A percentile compares a stretch with the other conserved stretches of the same genome.
phyloP scores from a whole-genome alignment of 805 yeast species.

The Kazachstania martiniae region DNA sequence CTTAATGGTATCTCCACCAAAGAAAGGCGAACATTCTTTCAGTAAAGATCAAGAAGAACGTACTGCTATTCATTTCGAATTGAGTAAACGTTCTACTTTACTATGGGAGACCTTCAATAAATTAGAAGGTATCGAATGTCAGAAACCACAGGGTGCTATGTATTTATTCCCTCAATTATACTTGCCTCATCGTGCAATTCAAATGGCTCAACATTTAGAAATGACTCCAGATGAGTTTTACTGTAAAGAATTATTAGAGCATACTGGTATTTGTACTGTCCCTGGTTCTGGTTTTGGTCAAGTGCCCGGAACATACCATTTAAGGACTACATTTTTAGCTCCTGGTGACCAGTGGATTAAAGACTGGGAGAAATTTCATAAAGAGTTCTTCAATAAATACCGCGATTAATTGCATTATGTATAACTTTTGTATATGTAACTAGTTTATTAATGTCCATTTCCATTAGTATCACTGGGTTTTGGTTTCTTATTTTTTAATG shows the following conservation, averaged over 20 bases:
- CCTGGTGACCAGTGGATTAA: constrained; percentile 89
- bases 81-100: constrained; percentile 50
- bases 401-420: constrained; percentile 16
- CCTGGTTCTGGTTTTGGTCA: constrained; percentile 98
- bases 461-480: too few species aligned
- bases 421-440: not conserved
- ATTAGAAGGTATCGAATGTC: constrained; percentile 78
- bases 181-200: constrained; percentile 52
- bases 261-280: constrained; percentile 92
- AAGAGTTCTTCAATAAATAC: constrained; percentile 51
- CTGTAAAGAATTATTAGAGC: constrained; percentile 71
- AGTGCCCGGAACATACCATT: constrained; percentile 76
- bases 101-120: constrained; percentile 60
- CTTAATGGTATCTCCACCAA: constrained; percentile 88
- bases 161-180: constrained; percentile 78
- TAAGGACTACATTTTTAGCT: constrained; percentile 93
- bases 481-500: too few species aligned
- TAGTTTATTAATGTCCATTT: too few species aligned
- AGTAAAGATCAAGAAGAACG: constrained; percentile 57
- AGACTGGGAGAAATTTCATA: constrained; percentile 71
- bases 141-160: constrained; percentile 96
- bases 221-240: constrained; percentile 77
- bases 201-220: constrained; percentile 45
- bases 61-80: constrained; percentile 45
- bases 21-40: constrained; percentile 63